Conservation (phyloP, 331 rosid species). For the Ulmus americana region DNA sequence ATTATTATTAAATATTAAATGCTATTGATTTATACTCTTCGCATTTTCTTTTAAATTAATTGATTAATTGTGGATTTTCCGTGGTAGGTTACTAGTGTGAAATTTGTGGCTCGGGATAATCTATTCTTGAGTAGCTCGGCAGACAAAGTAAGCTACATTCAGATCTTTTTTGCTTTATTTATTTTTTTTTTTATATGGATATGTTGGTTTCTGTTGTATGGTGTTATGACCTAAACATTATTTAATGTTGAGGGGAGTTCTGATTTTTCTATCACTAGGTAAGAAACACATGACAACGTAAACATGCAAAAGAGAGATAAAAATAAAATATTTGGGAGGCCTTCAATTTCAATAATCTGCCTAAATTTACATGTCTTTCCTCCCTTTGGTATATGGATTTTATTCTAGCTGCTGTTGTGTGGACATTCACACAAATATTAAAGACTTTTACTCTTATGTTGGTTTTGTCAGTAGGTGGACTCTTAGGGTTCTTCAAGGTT, state of each 20-base stretch:
- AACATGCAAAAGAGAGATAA: too few relatives aligned
- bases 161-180: background rate
- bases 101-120: slow-evolving; percentile 73
- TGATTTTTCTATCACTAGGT: background rate
- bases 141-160: slow-evolving; percentile 57
- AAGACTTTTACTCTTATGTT: too few relatives aligned
- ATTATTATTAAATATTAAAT: slow-evolving; percentile 7
- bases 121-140: slow-evolving; percentile 71
- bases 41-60: background rate
- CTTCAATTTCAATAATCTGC: background rate
- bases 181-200: background rate
- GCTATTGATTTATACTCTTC: background rate
- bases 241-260: background rate
- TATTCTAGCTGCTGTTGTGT: background rate
- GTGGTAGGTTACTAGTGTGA: slow-evolving; percentile 75
- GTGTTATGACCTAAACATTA: background rate
- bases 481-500: too few relatives aligned
- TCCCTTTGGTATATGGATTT: background rate
- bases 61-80: slow-evolving; percentile 10
- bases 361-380: background rate
- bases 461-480: too few relatives aligned
- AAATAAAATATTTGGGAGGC: background rate
- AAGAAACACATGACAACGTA: background rate
- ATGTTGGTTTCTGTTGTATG: background rate
- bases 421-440: background rate